A percentile compares a stretch with the other conserved stretches of the same genome.
phyloP scores from a whole-genome alignment of 164 flowering plant species.

The Kalanchoe fedtschenkoi region DNA sequence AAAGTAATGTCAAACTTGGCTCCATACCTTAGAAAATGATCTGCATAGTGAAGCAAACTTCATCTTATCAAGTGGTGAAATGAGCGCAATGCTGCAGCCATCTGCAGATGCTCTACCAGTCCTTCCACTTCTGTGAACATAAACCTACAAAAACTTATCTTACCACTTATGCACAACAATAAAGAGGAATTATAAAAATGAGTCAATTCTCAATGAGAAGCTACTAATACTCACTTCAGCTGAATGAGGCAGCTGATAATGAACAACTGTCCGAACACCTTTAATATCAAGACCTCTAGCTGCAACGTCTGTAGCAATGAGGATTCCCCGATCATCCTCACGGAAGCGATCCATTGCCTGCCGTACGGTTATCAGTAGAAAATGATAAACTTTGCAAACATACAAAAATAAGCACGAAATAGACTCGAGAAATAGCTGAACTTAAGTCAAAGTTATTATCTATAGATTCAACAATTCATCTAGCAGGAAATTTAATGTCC shows the following conservation, averaged over 20 bases:
- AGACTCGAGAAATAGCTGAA: too few species aligned
- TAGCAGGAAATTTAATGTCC: too few species aligned
- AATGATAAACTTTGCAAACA: background rate
- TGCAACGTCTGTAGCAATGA: constrained; percentile 92
- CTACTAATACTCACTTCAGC: constrained; percentile 56
- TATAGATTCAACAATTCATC: too few species aligned
- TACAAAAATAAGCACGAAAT: too few species aligned
- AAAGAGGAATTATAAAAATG: constrained; percentile 1
- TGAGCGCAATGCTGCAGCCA: constrained; percentile 88
- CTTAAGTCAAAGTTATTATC: too few species aligned
- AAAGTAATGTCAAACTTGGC: background rate
- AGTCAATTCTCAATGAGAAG: background rate
- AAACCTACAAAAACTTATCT: constrained; percentile 41
- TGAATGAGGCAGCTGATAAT: constrained; percentile 94
- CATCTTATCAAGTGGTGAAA: constrained; percentile 68
- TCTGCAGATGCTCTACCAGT: constrained; percentile 89
- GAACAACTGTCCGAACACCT: constrained; percentile 88
- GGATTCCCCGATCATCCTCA: constrained; percentile 57
- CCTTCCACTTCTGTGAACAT: constrained; percentile 97
- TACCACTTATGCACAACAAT: background rate
- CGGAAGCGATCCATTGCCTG: constrained; percentile 95
- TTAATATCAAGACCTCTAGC: constrained; percentile 95
- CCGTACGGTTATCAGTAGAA: constrained; percentile 5
- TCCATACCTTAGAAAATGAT: constrained; percentile 80
- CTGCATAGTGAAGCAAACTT: constrained; percentile 82